phyloP scores from a whole-genome alignment of 2,329 filamentous ascomycete species.

The Ophioceras dolichostomum region DNA sequence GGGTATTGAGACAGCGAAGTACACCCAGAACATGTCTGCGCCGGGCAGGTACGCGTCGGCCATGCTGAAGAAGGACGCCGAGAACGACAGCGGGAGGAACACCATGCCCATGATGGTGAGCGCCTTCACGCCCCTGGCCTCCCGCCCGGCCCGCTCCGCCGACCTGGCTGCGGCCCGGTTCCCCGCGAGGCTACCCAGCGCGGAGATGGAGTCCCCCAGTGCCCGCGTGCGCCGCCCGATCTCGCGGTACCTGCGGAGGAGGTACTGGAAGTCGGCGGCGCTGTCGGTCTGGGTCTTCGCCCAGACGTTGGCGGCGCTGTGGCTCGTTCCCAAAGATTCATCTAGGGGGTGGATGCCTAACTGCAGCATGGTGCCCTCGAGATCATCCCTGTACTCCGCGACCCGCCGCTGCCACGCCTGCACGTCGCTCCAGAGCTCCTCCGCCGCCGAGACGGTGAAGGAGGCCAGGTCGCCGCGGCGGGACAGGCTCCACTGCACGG shows the following conservation, averaged over 20 bases:
- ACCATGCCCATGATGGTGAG: slow-evolving; percentile 12
- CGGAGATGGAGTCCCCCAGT: slow-evolving; percentile 12
- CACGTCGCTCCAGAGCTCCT: slow-evolving; percentile 14
- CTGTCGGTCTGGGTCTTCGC: slow-evolving; percentile 8
- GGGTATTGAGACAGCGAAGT: slow-evolving; percentile 10
- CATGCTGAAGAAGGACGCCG: slow-evolving; percentile 11
- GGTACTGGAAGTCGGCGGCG: slow-evolving; percentile 11
- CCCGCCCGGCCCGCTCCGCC: slow-evolving; percentile 9
- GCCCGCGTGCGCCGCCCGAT: slow-evolving; percentile 10
- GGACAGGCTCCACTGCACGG: slow-evolving; percentile 11
- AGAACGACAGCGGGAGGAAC: slow-evolving; percentile 12
- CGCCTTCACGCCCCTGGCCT: slow-evolving; percentile 12
- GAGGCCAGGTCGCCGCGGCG: slow-evolving; percentile 12
- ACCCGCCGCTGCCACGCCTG: slow-evolving; percentile 14
- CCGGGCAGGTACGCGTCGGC: slow-evolving; percentile 9
- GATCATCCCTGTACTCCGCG: slow-evolving; percentile 13
- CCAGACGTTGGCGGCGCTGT: not conserved
- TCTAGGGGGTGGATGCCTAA: slow-evolving; percentile 12
- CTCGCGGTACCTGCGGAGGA: slow-evolving; percentile 10
- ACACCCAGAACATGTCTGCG: slow-evolving; percentile 9
- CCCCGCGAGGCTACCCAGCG: slow-evolving; percentile 12
- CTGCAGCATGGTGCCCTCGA: slow-evolving; percentile 14
- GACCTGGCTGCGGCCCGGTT: slow-evolving; percentile 10
- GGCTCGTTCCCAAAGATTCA: not conserved
- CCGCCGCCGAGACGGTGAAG: slow-evolving; percentile 10